These are phyloP conservation scores for Pichia occidentalis DNA, from an alignment of 805 yeast genomes.

Conservation along the genomic window DNA sequence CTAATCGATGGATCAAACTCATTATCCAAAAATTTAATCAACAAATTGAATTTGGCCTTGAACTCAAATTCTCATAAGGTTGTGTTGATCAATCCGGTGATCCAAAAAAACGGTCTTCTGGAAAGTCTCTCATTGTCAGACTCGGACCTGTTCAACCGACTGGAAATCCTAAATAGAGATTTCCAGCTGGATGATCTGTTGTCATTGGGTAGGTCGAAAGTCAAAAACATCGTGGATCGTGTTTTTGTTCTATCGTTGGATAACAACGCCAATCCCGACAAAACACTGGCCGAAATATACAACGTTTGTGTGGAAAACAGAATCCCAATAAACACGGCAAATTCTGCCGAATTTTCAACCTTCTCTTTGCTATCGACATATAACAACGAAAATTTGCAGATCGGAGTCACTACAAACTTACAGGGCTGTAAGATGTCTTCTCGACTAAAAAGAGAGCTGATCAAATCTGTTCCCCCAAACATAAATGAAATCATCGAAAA, in stretches of 20 bases:
- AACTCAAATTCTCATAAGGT: slow-evolving; percentile 7
- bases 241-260: slow-evolving; percentile 62
- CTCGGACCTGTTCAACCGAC: not conserved
- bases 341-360: slow-evolving; percentile 62
- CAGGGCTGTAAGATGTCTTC: slow-evolving; percentile 85
- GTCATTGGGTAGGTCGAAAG: slow-evolving; percentile 54
- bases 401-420: slow-evolving; percentile 81
- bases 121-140: not conserved
- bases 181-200: slow-evolving; percentile 42
- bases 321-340: slow-evolving; percentile 79
- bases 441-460: slow-evolving; percentile 69
- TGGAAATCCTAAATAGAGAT: slow-evolving; percentile 19
- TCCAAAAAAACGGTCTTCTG: not conserved
- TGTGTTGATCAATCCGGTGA: slow-evolving; percentile 4
- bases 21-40: slow-evolving; percentile 9
- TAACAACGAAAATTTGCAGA: slow-evolving; percentile 59
- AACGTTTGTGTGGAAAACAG: slow-evolving; percentile 51
- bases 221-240: slow-evolving; percentile 61
- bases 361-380: slow-evolving; percentile 72
- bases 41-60: slow-evolving; percentile 6
- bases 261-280: slow-evolving; percentile 11
- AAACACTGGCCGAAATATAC: slow-evolving; percentile 37
- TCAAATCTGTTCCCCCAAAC: slow-evolving; percentile 57
- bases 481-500: slow-evolving; percentile 62
- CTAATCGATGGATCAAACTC: slow-evolving; percentile 9